A percentile compares a stretch with the other conserved stretches of the same genome.
phyloP scores from a whole-genome alignment of 1,139 yeast species.

The Lodderomyces beijingensis region DNA sequence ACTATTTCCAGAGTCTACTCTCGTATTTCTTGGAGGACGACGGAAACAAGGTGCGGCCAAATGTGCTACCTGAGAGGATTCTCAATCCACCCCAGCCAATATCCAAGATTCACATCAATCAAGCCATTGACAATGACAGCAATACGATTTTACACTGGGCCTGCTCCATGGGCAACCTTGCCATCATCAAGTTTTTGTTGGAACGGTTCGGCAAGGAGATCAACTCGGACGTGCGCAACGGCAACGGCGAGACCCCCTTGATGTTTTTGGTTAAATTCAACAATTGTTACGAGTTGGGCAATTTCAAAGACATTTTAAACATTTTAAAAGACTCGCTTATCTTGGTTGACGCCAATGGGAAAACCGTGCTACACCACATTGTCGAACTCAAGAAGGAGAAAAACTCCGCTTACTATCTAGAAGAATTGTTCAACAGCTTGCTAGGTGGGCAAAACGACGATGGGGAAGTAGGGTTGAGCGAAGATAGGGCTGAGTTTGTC shows the following conservation, averaged over 20 bases:
- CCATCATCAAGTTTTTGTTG: slow-evolving; percentile 69
- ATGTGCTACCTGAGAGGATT: slow-evolving; percentile 14
- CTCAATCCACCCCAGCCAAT: slow-evolving; percentile 41
- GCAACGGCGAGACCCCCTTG: slow-evolving; percentile 81
- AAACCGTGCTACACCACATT: slow-evolving; percentile 82
- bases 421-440: slow-evolving; percentile 62
- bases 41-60: slow-evolving; percentile 11
- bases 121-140: slow-evolving; percentile 88
- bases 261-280: slow-evolving; percentile 87
- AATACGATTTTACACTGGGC: slow-evolving; percentile 97
- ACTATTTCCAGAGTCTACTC: slow-evolving; percentile 35
- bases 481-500: slow-evolving; percentile 29
- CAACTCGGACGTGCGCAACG: slow-evolving; percentile 61
- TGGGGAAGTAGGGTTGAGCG: slow-evolving; percentile 8
- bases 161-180: slow-evolving; percentile 78
- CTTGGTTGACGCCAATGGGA: slow-evolving; percentile 62
- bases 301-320: slow-evolving; percentile 71
- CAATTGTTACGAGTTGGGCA: slow-evolving; percentile 72
- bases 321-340: slow-evolving; percentile 72
- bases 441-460: slow-evolving; percentile 19
- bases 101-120: slow-evolving; percentile 57
- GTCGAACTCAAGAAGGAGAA: slow-evolving; percentile 49
- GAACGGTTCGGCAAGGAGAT: slow-evolving; percentile 35
- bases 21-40: slow-evolving; percentile 37
- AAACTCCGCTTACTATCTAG: slow-evolving; percentile 79